Evolutionary conservation across 176 grass and related monocot genomes (phyloP), one percentile per base, ranked within the genome.

Genomic region (Eleusine coracana): DNA sequence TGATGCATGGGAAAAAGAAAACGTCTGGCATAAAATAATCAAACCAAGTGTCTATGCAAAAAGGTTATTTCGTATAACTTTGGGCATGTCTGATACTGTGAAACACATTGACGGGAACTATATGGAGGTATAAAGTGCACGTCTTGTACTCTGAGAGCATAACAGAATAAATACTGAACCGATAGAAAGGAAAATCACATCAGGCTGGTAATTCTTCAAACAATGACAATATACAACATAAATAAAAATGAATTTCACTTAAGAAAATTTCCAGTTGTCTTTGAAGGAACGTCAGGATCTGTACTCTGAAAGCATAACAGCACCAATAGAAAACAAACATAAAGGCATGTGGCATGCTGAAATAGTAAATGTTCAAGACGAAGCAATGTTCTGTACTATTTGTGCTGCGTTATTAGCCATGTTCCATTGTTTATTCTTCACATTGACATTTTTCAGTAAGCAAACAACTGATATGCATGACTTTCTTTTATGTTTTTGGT

Each of bases 381-480:
- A 67, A 51, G 28, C 42, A 50, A 12, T 11, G 1, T 67, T 59
- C 49, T 37, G 29, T 79, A 52, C 17, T 51, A 67, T 36, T 80
- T 69, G 16, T 25, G 27, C 29, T 49, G 36, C 21, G 28, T 42
- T 51, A 38, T 6, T 55, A 74, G 12, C 50, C 36, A 76, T 71
- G 14, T 31, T 61, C 29, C 5, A 52, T 34, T 40, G 28, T 21
- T 16, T 54, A 55, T 75, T 74, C 60, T 77, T 89, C 45, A 58
- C 16, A 86, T 58, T 36, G 29, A 79, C 27, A 41, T 36, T 78
- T 88, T 70, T 86, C 67, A 51, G 54, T 28, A 74, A 85, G 37
- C 50, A 78, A 63, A 13, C n/a, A 16, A 75, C 66, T 66, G 40
- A 66, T 68, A 21, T 40, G 42, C 50, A 61, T 7, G 27, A 23